Conservation (phyloP, 2,329 filamentous ascomycete genomes). For the Thermoascus crustaceus region DNA sequence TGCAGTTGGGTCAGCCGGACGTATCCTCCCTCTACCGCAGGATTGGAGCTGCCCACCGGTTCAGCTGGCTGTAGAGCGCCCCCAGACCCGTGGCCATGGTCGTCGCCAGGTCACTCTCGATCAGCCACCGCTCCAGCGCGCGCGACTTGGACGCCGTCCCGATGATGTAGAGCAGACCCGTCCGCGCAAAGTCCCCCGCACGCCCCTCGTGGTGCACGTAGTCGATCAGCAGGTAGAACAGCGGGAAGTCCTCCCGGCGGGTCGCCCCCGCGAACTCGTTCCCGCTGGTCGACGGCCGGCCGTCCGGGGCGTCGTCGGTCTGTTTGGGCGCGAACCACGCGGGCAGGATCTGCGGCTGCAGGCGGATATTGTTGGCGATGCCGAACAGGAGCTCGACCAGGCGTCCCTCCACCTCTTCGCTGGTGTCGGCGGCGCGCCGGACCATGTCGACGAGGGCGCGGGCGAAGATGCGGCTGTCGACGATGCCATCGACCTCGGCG, state of each 20-base stretch:
- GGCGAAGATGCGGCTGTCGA: slow-evolving; percentile 79
- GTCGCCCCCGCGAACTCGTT: slow-evolving; percentile 75
- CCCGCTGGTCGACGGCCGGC: slow-evolving; percentile 39
- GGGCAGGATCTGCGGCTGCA: slow-evolving; percentile 76
- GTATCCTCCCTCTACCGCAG: neutral
- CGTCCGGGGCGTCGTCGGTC: slow-evolving; percentile 29
- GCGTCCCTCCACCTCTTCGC: slow-evolving; percentile 73
- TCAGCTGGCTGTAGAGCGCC: slow-evolving; percentile 62
- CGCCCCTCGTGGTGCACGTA: slow-evolving; percentile 94
- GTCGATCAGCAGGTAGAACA: slow-evolving; percentile 93
- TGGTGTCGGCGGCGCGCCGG: slow-evolving; percentile 58
- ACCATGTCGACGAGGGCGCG: slow-evolving; percentile 80
- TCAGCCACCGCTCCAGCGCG: slow-evolving; percentile 86
- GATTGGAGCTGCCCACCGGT: slow-evolving; percentile 39
- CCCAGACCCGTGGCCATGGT: slow-evolving; percentile 94
- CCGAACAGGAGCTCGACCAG: slow-evolving; percentile 92
- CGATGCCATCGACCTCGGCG: slow-evolving; percentile 90
- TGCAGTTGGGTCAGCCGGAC: slow-evolving; percentile 4
- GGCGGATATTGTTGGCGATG: slow-evolving; percentile 88
- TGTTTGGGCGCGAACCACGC: slow-evolving; percentile 75
- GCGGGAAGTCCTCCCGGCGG: slow-evolving; percentile 83
- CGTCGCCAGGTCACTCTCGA: slow-evolving; percentile 91
- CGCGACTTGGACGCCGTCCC: slow-evolving; percentile 80
- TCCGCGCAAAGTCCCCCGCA: slow-evolving; percentile 90
- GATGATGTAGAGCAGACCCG: slow-evolving; percentile 89